A percentile compares a stretch with the other conserved stretches of the same genome.
phyloP scores from a whole-genome alignment of 202 grass and related monocot species.

The Panicum virgatum region DNA sequence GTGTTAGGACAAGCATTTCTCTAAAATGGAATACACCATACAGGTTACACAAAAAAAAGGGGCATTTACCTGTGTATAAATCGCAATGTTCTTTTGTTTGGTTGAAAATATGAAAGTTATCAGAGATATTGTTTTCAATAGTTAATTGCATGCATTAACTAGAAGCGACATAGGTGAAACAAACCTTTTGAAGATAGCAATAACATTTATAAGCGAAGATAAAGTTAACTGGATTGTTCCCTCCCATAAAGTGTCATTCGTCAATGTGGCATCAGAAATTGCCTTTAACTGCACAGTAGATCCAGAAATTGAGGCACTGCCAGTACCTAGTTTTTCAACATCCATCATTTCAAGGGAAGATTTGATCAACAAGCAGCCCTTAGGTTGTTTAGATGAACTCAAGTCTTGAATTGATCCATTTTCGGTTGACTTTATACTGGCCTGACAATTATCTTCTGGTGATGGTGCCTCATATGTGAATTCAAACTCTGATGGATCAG shows the following conservation, averaged over 20 bases:
- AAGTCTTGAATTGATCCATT: slow-evolving; percentile 4
- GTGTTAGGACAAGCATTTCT: neutral
- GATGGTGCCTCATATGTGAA: slow-evolving; percentile 9
- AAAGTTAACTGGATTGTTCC: slow-evolving; percentile 3
- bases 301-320: neutral
- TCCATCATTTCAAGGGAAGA: slow-evolving; percentile 15
- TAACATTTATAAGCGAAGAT: neutral
- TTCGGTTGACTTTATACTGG: slow-evolving; percentile 23
- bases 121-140: slow-evolving; percentile 26
- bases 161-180: neutral
- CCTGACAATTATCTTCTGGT: slow-evolving; percentile 18
- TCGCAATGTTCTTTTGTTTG: neutral
- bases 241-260: neutral
- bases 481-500: slow-evolving; percentile 40
- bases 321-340: slow-evolving; percentile 38
- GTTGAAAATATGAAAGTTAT: slow-evolving; percentile 4
- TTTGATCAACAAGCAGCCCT: slow-evolving; percentile 31
- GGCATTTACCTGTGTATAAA: neutral
- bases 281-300: neutral
- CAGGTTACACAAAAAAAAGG: neutral
- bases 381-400: slow-evolving; percentile 1
- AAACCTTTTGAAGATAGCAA: slow-evolving; percentile 21
- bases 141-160: neutral
- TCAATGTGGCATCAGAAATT: slow-evolving; percentile 6
- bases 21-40: neutral